Conservation (phyloP, 257 asterid genomes). For the Linaria vulgaris region DNA sequence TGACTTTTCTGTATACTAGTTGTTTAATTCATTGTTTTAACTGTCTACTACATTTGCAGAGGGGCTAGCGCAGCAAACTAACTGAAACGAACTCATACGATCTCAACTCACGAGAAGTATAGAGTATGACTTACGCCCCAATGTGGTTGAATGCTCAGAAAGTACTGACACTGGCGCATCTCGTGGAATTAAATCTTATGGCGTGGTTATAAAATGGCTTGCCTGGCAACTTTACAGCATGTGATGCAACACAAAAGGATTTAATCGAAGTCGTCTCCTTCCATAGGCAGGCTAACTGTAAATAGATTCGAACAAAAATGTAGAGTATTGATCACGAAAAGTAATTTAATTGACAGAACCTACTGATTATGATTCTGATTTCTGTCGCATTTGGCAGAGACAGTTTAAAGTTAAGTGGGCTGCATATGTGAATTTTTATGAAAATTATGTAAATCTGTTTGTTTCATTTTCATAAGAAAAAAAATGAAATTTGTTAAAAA, state of each 20-base stretch:
- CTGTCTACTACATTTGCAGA: slow-evolving; percentile 14
- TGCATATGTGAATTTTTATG: no score
- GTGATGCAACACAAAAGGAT: background rate
- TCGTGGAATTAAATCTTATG: slow-evolving; percentile 11
- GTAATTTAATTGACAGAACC: no score
- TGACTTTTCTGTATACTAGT: no score
- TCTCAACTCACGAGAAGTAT: slow-evolving; percentile 23
- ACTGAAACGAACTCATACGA: slow-evolving; percentile 13
- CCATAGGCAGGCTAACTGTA: slow-evolving; percentile 8
- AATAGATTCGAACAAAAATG: slow-evolving; percentile 5
- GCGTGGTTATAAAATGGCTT: slow-evolving; percentile 5
- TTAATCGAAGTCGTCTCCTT: slow-evolving; percentile 8
- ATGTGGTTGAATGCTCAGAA: background rate
- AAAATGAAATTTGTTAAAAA: no score
- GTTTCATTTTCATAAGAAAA: no score
- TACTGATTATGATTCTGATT: no score
- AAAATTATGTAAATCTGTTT: no score
- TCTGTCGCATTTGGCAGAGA: no score
- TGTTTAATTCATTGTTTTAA: background rate
- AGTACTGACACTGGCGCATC: background rate
- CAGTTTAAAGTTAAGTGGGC: no score
- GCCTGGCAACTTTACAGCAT: background rate
- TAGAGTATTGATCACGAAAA: background rate
- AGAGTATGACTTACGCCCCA: background rate
- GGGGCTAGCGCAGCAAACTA: slow-evolving; percentile 13